Evolutionary conservation across 2,329 filamentous ascomycete species (phyloP), one percentile per base, ranked within the genome.

Genomic region (Elsinoe australis): DNA sequence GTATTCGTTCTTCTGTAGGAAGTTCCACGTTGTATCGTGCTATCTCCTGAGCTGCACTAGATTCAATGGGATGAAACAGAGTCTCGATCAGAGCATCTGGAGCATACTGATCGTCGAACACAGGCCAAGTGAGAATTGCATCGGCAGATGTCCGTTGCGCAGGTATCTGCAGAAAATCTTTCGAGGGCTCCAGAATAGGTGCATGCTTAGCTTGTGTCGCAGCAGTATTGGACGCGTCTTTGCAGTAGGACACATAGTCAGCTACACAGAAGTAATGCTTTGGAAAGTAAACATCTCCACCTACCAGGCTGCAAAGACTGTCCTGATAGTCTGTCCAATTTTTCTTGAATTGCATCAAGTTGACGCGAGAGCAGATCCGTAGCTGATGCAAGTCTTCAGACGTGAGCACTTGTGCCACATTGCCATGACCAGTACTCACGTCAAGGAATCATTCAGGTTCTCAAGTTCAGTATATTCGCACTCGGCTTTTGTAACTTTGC

Each of bases 1-100:
- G 57, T 2, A 65, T 59, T n/a, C 56, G 54, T 17, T 61, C 59
- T 19, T 63, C 62, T 7, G 53, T 21, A 4, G 56, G 49, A 4
- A 51, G 51, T 3, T 44, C 49, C 9, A 52, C 29, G 12, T 52
- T 53, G 24, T 48, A 36, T 5, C 45, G 42, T 17, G 49, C 10
- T 7, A 28, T 26, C 2, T 5, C n/a, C 12, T 22, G 6, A 12
- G 8, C 21, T 8, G 3, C 12, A 28, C 2, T 14, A 5, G n/a
- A 24, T 14, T 6, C 38, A 24, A 41, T 15, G 15, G 24, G 50
- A 17, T 49, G 50, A 19, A 57, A 56, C 12, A 56, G 44, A 1
- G 50, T 48, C 4, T 53, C 54, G 24, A 58, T 55, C 10, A 60
- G 49, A 29, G 53, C 47, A 34, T 53, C 56, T 24, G 49, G 39